Evolutionary conservation across 345 rosid species (phyloP).

Genomic region (Ricinus communis): DNA sequence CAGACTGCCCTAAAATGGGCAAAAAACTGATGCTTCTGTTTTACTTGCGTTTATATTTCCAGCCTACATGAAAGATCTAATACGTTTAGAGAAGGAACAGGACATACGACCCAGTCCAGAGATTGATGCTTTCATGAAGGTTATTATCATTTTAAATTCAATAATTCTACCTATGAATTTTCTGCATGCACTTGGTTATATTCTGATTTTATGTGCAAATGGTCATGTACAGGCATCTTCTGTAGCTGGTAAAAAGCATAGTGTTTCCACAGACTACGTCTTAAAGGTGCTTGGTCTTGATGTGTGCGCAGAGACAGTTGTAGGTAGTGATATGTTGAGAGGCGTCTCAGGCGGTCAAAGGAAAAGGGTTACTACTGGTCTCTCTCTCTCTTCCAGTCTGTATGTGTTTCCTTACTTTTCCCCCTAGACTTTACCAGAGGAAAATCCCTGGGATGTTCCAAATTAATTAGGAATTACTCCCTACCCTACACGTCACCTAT

Average conservation of each 20-base stretch:
- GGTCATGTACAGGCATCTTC: slow-evolving; percentile 66
- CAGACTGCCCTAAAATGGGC: not conserved
- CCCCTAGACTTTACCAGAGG: too few species aligned
- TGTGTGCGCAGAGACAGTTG: slow-evolving; percentile 77
- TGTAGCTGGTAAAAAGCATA: slow-evolving; percentile 67
- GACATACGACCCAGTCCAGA: slow-evolving; percentile 69
- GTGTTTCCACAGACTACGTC: slow-evolving; percentile 77
- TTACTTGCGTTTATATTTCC: not conserved
- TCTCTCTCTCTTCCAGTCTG: slow-evolving; percentile 27
- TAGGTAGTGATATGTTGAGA: slow-evolving; percentile 91
- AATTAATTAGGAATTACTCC: too few species aligned
- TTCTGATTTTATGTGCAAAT: not conserved
- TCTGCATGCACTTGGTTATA: not conserved
- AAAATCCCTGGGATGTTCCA: too few species aligned
- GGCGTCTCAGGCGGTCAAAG: slow-evolving; percentile 97
- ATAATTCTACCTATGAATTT: slow-evolving; percentile 4
- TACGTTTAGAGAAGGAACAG: slow-evolving; percentile 65
- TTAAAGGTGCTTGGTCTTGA: slow-evolving; percentile 91
- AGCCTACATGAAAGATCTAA: slow-evolving; percentile 68
- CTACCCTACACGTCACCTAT: too few species aligned
- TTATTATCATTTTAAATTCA: slow-evolving; percentile 16
- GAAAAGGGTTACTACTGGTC: slow-evolving; percentile 93
- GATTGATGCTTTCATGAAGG: slow-evolving; percentile 98
- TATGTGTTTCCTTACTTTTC: not conserved
- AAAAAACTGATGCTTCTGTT: not conserved